A percentile compares a stretch with the other conserved stretches of the same genome.
phyloP scores from a whole-genome alignment of 768 basidiomycete species.

The Xerocomellus dryophilus region DNA sequence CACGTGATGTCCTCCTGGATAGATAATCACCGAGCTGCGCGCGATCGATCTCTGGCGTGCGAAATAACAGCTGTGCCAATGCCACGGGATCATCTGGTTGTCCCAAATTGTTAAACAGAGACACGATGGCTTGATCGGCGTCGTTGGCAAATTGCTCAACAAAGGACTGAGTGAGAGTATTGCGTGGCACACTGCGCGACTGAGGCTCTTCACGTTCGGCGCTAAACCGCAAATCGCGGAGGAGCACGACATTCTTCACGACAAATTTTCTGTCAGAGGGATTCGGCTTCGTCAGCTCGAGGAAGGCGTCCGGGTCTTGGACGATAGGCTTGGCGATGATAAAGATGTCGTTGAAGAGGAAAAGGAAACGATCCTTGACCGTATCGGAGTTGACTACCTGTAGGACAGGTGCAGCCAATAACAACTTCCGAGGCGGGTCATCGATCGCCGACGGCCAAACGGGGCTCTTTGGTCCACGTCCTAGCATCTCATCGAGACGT shows the following conservation, averaged over 20 bases:
- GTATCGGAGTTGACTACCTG: constrained; percentile 94
- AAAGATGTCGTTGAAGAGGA: constrained; percentile 95
- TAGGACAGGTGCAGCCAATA: constrained; percentile 81
- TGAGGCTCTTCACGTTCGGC: constrained; percentile 66
- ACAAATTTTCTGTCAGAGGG: constrained; percentile 72
- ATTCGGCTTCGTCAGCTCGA: constrained; percentile 55
- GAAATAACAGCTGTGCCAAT: constrained; percentile 79
- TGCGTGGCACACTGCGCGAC: constrained; percentile 47
- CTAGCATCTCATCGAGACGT: constrained; percentile 67
- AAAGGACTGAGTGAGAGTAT: constrained; percentile 68
- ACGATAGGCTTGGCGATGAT: constrained; percentile 89
- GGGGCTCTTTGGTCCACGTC: constrained; percentile 55
- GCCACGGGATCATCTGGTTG: constrained; percentile 63
- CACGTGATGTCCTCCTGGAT: constrained; percentile 65
- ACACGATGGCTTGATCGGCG: constrained; percentile 74
- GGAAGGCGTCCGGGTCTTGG: constrained; percentile 59
- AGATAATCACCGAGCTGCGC: constrained; percentile 83
- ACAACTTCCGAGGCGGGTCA: constrained; percentile 80
- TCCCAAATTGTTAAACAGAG: constrained; percentile 61
- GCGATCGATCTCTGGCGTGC: constrained; percentile 79
- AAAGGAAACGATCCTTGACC: constrained; percentile 93
- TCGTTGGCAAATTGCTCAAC: constrained; percentile 76
- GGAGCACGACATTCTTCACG: constrained; percentile 85
- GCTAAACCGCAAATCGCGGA: constrained; percentile 64
- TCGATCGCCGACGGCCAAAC: constrained; percentile 69